Conservation (phyloP, 2,329 filamentous ascomycete species). For the Curvularia spicifera region DNA sequence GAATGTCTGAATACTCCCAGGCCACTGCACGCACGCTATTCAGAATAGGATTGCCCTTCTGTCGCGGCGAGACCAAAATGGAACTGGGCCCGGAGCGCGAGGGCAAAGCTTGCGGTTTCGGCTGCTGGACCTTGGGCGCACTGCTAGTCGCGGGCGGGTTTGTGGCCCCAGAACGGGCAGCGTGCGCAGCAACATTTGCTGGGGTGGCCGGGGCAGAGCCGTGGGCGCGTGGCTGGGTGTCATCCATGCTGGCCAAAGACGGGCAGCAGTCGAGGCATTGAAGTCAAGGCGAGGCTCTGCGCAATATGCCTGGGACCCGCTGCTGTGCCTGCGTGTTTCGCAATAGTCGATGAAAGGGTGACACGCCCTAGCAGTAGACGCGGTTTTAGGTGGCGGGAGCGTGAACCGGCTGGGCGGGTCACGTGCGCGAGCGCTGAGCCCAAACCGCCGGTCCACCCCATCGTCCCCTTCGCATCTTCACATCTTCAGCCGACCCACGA, state of each 20-base stretch:
- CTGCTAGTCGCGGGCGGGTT: constrained; percentile 23
- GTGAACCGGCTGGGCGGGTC: constrained; percentile 9
- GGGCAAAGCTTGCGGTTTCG: constrained; percentile 84
- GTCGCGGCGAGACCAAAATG: constrained; percentile 87
- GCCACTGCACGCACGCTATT: constrained; percentile 79
- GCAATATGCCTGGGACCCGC: not conserved
- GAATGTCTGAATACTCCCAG: constrained; percentile 98
- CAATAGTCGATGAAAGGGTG: constrained; percentile 4
- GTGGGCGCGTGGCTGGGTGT: constrained; percentile 27
- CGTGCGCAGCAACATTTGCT: constrained; percentile 12
- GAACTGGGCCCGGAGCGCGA: constrained; percentile 71
- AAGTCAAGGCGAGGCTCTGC: not conserved
- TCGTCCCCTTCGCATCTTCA: constrained; percentile 23
- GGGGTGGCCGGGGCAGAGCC: constrained; percentile 9
- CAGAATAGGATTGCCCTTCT: constrained; percentile 94
- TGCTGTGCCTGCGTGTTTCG: constrained; percentile 4
- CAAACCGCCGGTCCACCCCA: constrained; percentile 23
- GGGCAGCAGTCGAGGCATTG: not conserved
- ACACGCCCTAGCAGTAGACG: constrained; percentile 14
- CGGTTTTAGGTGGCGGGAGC: constrained; percentile 11
- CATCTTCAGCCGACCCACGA: constrained; percentile 22
- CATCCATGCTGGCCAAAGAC: constrained; percentile 42
- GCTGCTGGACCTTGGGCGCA: constrained; percentile 71
- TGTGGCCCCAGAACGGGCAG: constrained; percentile 8
- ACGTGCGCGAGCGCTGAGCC: constrained; percentile 22